phyloP scores from a whole-genome alignment of 1,284 basidiomycete genomes.

The Cryptococcus sp. region DNA sequence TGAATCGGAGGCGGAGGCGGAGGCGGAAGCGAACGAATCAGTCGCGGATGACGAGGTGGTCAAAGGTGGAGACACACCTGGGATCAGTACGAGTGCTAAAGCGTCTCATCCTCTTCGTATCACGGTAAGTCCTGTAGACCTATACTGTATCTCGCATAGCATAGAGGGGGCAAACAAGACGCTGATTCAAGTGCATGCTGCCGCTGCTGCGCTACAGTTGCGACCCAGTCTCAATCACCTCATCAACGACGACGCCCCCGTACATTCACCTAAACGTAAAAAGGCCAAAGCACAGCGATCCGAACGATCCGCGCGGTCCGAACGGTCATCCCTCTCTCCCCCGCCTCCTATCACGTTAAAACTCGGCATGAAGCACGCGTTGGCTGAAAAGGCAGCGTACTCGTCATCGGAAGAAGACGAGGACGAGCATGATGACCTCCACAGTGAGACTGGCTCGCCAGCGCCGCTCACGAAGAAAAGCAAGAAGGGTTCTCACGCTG shows the following conservation, averaged over 20 bases:
- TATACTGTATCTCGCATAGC: background rate
- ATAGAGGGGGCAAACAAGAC: background rate
- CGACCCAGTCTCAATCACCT: conserved; percentile 30
- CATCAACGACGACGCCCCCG: conserved; percentile 12
- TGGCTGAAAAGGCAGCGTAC: conserved; percentile 30
- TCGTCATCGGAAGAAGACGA: conserved; percentile 40
- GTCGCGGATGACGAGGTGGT: conserved; percentile 6
- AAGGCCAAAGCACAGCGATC: background rate
- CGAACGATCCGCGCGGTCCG: no score
- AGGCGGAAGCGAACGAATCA: no score
- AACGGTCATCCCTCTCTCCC: conserved; percentile 36
- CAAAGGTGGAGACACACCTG: conserved; percentile 9
- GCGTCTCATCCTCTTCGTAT: conserved; percentile 20
- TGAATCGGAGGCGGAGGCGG: conserved; percentile 8
- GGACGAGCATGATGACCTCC: background rate
- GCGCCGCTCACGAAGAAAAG: background rate
- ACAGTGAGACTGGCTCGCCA: background rate
- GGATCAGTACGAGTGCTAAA: conserved; percentile 20
- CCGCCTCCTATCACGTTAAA: conserved; percentile 43
- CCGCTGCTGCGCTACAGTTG: conserved; percentile 16
- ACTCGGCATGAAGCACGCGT: conserved; percentile 28
- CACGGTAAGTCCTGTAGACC: conserved; percentile 22
- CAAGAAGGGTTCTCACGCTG: background rate
- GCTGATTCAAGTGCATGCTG: background rate
- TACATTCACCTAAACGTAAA: background rate